Evolutionary conservation across 106 monocot genomes (phyloP), one percentile per base, ranked within the genome.

Genomic region (Dendrobium huoshanense): DNA sequence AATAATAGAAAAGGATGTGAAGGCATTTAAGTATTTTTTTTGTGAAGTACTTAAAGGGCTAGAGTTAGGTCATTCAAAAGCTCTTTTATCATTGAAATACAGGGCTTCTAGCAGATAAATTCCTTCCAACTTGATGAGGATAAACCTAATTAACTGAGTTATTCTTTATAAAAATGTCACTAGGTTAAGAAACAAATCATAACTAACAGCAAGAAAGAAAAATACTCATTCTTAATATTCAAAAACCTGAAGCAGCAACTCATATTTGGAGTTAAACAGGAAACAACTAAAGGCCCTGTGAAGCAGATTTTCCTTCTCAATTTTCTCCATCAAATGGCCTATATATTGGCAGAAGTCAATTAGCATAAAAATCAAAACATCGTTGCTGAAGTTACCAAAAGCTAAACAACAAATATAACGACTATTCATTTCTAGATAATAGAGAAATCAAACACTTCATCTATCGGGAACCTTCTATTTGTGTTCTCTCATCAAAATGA

Each of bases 201-300:
- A 67, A 67, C 67, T 24, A 67, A 67, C 67, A 67, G 25, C n/a
- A 67, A 67, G 8, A 44, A 25, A 67, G 67, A 27, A 67, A 67
- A 27, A 8, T 25, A 67, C 25, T 9, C 67, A 67, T 27, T 2
- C 67, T n/a, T 64, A 64, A 64, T 64, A 76, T 42, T 31, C 20
- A 72, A 13, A 33, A 82, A 95, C 95, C 92, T 96, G 96, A 75
- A 96, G 87, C 25, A 96, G 83, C 55, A 96, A 82, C 80, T 96
- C 96, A 79, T 88, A 91, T 67, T 93, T 96, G 48, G 96, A 93
- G 83, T 96, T 96, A 84, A 96, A 96, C 67, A 96, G 88, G 72
- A 96, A 93, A 33, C 91, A 88, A 77, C 96, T 96, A 73, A 96
- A 96, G 81, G 96, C 96, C 81, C 96, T 93, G 51, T 96, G 96